Percentiles rank a stretch among this genome's conserved stretches.
These are phyloP conservation scores for Nyssa sinensis DNA, from an alignment of 148 eudicot species.

Conservation along the genomic window DNA sequence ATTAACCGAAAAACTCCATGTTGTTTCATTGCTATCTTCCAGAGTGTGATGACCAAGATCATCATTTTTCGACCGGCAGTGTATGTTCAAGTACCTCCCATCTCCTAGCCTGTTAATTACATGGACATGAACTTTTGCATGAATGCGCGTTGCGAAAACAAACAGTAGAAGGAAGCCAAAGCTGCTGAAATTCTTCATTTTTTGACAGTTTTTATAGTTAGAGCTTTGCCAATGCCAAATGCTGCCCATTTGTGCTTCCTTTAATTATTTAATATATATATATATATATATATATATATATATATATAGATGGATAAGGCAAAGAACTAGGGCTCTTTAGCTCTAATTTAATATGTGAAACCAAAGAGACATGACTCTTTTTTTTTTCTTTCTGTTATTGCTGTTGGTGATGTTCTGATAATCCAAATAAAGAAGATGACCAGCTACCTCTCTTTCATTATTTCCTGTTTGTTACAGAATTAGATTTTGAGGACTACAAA, in stretches of 20 bases:
- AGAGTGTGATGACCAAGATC: conserved; percentile 25
- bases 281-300: too few relatives aligned
- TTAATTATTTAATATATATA: too few relatives aligned
- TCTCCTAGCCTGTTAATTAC: conserved; percentile 20
- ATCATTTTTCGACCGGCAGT: conserved; percentile 27
- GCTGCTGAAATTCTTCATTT: not conserved
- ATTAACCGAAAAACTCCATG: conserved; percentile 26
- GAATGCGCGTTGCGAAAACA: not conserved
- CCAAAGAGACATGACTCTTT: not conserved
- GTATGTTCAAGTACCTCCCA: conserved; percentile 14
- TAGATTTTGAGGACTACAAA: too few relatives aligned
- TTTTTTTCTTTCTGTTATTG: not conserved
- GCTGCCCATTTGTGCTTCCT: not conserved
- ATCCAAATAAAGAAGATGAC: conserved; percentile 8
- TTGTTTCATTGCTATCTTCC: not conserved
- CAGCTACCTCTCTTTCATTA: conserved; percentile 8
- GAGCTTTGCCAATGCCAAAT: not conserved
- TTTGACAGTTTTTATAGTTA: too few relatives aligned
- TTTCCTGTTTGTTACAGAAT: too few relatives aligned
- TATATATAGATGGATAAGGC: not conserved
- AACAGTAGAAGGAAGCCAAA: not conserved
- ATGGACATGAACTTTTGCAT: conserved; percentile 11
- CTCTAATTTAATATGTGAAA: conserved; percentile 9
- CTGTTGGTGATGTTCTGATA: not conserved
- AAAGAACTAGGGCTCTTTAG: not conserved